phyloP scores from a whole-genome alignment of 192 early-diverging fungal genomes.

The Thoreauomyces humboldtii region DNA sequence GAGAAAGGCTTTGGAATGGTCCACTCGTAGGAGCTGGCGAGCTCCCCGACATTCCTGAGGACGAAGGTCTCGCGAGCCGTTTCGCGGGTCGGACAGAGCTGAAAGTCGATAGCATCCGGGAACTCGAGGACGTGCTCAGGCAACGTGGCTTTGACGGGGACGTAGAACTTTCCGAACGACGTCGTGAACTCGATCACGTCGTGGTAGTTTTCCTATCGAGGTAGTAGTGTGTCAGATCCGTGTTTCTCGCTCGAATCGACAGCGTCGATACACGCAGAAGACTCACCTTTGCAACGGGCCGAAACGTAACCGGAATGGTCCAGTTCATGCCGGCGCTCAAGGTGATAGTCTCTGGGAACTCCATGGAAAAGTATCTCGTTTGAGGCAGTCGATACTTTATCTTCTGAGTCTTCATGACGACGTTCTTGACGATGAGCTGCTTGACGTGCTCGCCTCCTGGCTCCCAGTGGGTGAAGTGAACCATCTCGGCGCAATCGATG shows the following conservation, averaged over 20 bases:
- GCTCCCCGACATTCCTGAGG: slow-evolving; percentile 49
- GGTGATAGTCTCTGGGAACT: slow-evolving; percentile 58
- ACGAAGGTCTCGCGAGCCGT: slow-evolving; percentile 39
- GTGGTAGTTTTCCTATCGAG: slow-evolving; percentile 46
- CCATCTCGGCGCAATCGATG: slow-evolving; percentile 53
- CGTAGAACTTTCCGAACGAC: slow-evolving; percentile 54
- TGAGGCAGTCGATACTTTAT: slow-evolving; percentile 59
- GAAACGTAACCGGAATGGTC: slow-evolving; percentile 56
- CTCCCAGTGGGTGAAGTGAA: slow-evolving; percentile 58
- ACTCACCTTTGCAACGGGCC: slow-evolving; percentile 55
- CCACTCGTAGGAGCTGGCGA: slow-evolving; percentile 52
- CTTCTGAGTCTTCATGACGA: slow-evolving; percentile 63
- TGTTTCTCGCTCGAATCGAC: no score
- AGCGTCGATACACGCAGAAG: neutral
- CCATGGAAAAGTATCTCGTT: slow-evolving; percentile 57
- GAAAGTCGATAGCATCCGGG: slow-evolving; percentile 46
- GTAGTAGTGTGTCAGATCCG: no score
- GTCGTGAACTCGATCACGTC: slow-evolving; percentile 56
- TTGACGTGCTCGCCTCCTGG: slow-evolving; percentile 59
- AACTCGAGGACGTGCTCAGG: slow-evolving; percentile 55
- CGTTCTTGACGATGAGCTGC: slow-evolving; percentile 50
- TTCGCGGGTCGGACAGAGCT: slow-evolving; percentile 50
- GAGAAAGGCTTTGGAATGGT: slow-evolving; percentile 42
- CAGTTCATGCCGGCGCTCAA: slow-evolving; percentile 60
- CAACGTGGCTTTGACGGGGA: slow-evolving; percentile 51